A percentile compares a stretch with the other conserved stretches of the same genome.
Conservation (phyloP, 208 protist species). For the Leptomonas seymouri region DNA sequence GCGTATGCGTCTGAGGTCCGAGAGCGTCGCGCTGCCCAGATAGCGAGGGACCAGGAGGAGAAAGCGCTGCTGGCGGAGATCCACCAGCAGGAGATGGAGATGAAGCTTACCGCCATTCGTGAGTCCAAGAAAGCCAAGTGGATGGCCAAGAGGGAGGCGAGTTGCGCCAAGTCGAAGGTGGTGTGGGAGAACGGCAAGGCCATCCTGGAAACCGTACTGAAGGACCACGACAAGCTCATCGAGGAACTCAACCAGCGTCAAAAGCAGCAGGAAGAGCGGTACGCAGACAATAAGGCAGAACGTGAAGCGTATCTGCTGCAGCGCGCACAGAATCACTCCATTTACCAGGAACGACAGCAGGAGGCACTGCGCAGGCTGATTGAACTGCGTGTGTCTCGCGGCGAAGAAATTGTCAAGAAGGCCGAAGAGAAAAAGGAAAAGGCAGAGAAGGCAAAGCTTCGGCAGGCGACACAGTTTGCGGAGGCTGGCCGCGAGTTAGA, state of each 20-base stretch:
- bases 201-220: slow-evolving; percentile 38
- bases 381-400: slow-evolving; percentile 57
- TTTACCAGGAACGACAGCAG: slow-evolving; percentile 50
- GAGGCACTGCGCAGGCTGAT: slow-evolving; percentile 46
- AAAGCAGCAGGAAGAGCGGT: slow-evolving; percentile 55
- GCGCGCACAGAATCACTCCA: slow-evolving; percentile 32
- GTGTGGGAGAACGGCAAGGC: slow-evolving; percentile 52
- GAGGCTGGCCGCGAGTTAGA: slow-evolving; percentile 41
- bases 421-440: slow-evolving; percentile 55
- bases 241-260: slow-evolving; percentile 58
- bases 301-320: slow-evolving; percentile 51
- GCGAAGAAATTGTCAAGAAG: slow-evolving; percentile 57
- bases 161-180: slow-evolving; percentile 42
- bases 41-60: slow-evolving; percentile 39
- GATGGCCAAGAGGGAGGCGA: slow-evolving; percentile 38
- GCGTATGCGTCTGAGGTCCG: slow-evolving; percentile 42
- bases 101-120: slow-evolving; percentile 47
- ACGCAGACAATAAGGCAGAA: slow-evolving; percentile 56
- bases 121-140: slow-evolving; percentile 44
- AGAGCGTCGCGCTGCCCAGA: slow-evolving; percentile 29
- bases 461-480: slow-evolving; percentile 42
- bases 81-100: slow-evolving; percentile 45
- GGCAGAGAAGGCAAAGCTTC: slow-evolving; percentile 41
- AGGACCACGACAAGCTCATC: slow-evolving; percentile 55
- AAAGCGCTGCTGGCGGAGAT: slow-evolving; percentile 34